Evolutionary conservation across 192 early-diverging fungal genomes (phyloP).

Genomic region (Nowakowskiella sp.): DNA sequence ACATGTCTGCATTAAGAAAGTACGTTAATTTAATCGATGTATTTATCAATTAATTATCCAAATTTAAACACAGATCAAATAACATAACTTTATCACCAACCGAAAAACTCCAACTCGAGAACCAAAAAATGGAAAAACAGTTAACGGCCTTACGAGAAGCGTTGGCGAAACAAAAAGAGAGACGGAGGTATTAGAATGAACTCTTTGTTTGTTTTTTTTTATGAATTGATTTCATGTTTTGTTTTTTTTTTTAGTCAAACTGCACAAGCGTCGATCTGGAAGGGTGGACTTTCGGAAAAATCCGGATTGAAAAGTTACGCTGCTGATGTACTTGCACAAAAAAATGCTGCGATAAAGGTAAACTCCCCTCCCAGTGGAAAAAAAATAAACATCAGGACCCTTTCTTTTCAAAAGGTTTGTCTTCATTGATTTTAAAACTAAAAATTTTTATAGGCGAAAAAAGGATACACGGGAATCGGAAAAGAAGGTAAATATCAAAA

Average conservation of each 20-base stretch:
- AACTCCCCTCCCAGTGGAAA: too few species aligned
- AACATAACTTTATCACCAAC: too few species aligned
- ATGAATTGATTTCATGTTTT: too few species aligned
- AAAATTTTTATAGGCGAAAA: background rate
- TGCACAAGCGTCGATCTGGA: too few species aligned
- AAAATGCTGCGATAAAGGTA: constrained; percentile 16
- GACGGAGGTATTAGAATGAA: constrained; percentile 6
- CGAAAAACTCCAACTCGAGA: constrained; percentile 17
- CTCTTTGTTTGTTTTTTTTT: background rate
- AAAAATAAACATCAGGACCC: too few species aligned
- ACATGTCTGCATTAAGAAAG: too few species aligned
- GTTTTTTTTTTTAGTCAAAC: too few species aligned
- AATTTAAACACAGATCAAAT: too few species aligned
- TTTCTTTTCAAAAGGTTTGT: too few species aligned
- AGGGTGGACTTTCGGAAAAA: background rate
- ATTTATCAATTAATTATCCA: too few species aligned
- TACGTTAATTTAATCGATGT: too few species aligned
- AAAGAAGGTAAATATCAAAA: background rate
- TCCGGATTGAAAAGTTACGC: constrained; percentile 15
- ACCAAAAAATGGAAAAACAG: constrained; percentile 23
- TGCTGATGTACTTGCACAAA: constrained; percentile 21
- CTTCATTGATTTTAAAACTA: too few species aligned
- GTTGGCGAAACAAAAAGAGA: constrained; percentile 16
- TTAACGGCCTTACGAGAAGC: constrained; percentile 16
- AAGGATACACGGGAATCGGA: background rate